Evolutionary conservation across 306 rosid genomes (phyloP), one percentile per base, ranked within the genome.

Genomic region (Crataegus laevigata): DNA sequence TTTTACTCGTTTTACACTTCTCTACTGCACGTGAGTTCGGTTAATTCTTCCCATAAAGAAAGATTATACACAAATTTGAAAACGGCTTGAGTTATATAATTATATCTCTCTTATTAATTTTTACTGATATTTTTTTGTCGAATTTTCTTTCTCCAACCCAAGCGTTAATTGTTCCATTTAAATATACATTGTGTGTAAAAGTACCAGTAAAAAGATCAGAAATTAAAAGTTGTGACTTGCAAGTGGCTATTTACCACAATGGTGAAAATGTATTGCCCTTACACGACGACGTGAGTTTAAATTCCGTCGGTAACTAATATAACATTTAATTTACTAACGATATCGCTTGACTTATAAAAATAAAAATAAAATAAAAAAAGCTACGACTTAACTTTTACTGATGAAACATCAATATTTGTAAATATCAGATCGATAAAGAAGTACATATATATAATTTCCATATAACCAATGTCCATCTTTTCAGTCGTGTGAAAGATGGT

Each of bases 261-360:
- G 8, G 0, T 34, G 8, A 0, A 34, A 34, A 34, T 0, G 38
- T 34, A 8, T 6, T 34, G 38, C 2, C 2, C 2, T 34, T 34
- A 3, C 38, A 34, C 2, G 8, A 34, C 2, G 2, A 0, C 2
- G 8, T 34, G 2, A 2, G 8, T 34, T 34, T 34, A 0, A 34
- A 34, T 0, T 0, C 2, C 8, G 2, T 34, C 8, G 0, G 8
- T 6, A 34, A 34, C 8, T 34, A 34, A 34, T 34, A 2, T 34
- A 34, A 34, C 8, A 34, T 34, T 34, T 34, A 34, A 34, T 8
- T 34, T 34, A 34, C 38, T 34, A 6, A 6, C 2, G 36, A 0
- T 34, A 6, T 34, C 38, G 9, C 8, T 34, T 34, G 38, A 34
- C 2, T 34, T n/a, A n/a, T n/a, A n/a, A n/a, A 6, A 6, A 34